Evolutionary conservation across 192 early-diverging fungal species (phyloP), one percentile per base, ranked within the genome.

Genomic region (Coemansia sp.): DNA sequence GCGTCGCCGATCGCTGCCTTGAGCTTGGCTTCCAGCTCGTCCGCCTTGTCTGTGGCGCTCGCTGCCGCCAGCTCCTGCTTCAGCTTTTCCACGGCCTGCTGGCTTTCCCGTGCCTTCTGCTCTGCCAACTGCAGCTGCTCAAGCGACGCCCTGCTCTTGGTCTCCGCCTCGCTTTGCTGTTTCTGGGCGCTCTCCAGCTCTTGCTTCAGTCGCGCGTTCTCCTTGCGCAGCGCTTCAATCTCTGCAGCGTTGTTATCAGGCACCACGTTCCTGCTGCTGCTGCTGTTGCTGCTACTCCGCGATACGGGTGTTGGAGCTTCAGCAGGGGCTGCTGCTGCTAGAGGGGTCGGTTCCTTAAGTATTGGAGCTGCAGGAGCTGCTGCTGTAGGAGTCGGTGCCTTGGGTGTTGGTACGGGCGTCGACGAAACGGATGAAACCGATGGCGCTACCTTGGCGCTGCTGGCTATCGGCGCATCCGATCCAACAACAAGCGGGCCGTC

Each of bases 181-280:
- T 24, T 56, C 38, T 68, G 69, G 7, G 70, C 70, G 46, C 72
- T 36, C 20, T 21, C 60, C 21, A 81, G 78, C 63, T 68, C 55
- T 10, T 20, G 36, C 60, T 64, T 73, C 63, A 76, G 64, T 88
- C 86, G 26, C 85, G 89, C 64, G 87, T 76, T 56, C 89, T 81
- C 26, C 88, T 92, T 1, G 88, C 91, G 43, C 84, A 93, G 46
- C 88, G 86, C 66, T 91, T 92, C 84, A 88, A 94, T 62, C 95
- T 94, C 72, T 90, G 68, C 46, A 86, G 68, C 46, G 87, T 84
- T 53, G 51, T 53, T 53, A 5, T 53, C 16, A 21, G 6, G 16
- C 9, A 9, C 48, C 18, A 46, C 87, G 88, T 66, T 87, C 87
- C 24, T 85, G 84, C 69, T 92, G 93, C 24, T 85, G 84, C 69